A percentile compares a stretch with the other conserved stretches of the same genome.
phyloP scores from a whole-genome alignment of 2,329 filamentous ascomycete genomes.

The Coleophoma eucalyptorum region DNA sequence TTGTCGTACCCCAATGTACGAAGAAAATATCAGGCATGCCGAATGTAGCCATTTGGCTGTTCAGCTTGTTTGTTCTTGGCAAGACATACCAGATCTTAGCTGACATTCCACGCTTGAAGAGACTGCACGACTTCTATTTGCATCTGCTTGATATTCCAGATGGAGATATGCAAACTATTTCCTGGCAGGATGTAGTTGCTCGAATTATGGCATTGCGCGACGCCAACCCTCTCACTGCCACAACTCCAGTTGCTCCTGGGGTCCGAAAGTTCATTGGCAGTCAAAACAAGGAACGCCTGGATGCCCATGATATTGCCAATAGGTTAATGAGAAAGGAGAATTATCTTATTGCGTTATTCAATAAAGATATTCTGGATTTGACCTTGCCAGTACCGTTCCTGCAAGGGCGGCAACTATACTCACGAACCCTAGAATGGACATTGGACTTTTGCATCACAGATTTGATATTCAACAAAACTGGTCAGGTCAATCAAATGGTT shows the following conservation, averaged over 20 bases:
- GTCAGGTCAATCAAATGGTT: slow-evolving; percentile 83
- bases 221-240: slow-evolving; percentile 63
- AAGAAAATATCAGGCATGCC: slow-evolving; percentile 34
- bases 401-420: slow-evolving; percentile 76
- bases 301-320: slow-evolving; percentile 96
- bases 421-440: slow-evolving; percentile 87
- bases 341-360: slow-evolving; percentile 93
- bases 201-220: slow-evolving; percentile 68
- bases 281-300: slow-evolving; percentile 89
- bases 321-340: slow-evolving; percentile 95
- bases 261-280: slow-evolving; percentile 62
- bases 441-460: slow-evolving; percentile 87
- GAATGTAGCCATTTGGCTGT: slow-evolving; percentile 50
- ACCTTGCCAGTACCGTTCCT: slow-evolving; percentile 83
- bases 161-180: slow-evolving; percentile 68
- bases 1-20: slow-evolving; percentile 58
- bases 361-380: slow-evolving; percentile 90
- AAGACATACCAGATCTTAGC: slow-evolving; percentile 53
- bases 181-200: slow-evolving; percentile 69
- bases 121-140: slow-evolving; percentile 67
- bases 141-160: slow-evolving; percentile 66
- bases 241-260: slow-evolving; percentile 48
- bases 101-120: slow-evolving; percentile 54
- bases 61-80: slow-evolving; percentile 61
- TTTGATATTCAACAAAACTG: slow-evolving; percentile 86